Percentiles rank a stretch among this genome's conserved stretches.
Conservation (phyloP, 2,329 filamentous ascomycete genomes). For the Aspergillus piperis region DNA sequence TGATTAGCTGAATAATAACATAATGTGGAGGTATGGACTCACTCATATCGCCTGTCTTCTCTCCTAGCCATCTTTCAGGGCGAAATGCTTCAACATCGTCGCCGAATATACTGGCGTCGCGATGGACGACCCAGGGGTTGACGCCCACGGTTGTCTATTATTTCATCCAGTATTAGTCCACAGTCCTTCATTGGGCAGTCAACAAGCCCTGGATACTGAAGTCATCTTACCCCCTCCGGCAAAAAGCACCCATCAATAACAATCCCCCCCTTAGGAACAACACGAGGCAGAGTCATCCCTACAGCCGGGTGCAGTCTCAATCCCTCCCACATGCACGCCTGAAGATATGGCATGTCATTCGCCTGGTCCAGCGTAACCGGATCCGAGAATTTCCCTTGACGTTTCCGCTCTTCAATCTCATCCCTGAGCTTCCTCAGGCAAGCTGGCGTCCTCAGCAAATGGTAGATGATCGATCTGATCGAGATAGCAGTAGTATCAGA, state of each 20-base stretch:
- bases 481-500: conserved; percentile 37
- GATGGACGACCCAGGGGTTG: conserved; percentile 39
- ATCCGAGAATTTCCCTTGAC: conserved; percentile 7
- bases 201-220: too few species aligned
- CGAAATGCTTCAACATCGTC: conserved; percentile 34
- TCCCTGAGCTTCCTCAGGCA: conserved; percentile 4
- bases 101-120: conserved; percentile 32
- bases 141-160: conserved; percentile 29
- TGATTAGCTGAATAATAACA: not conserved
- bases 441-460: conserved; percentile 26
- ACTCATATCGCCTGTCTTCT: conserved; percentile 3
- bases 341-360: conserved; percentile 29
- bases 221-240: conserved; percentile 21
- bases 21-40: too few species aligned
- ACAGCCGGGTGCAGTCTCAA: conserved; percentile 34
- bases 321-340: conserved; percentile 39
- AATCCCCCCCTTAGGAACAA: conserved; percentile 29
- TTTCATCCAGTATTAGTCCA: not conserved
- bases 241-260: conserved; percentile 28
- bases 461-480: conserved; percentile 36
- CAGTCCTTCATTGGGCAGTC: too few species aligned
- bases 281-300: conserved; percentile 26
- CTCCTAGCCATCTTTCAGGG: conserved; percentile 35
- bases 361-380: conserved; percentile 23
- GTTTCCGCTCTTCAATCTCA: conserved; percentile 7